Evolutionary conservation across 2,329 filamentous ascomycete genomes (phyloP), one percentile per base, ranked within the genome.

Genomic region (Penicillium polonicum): DNA sequence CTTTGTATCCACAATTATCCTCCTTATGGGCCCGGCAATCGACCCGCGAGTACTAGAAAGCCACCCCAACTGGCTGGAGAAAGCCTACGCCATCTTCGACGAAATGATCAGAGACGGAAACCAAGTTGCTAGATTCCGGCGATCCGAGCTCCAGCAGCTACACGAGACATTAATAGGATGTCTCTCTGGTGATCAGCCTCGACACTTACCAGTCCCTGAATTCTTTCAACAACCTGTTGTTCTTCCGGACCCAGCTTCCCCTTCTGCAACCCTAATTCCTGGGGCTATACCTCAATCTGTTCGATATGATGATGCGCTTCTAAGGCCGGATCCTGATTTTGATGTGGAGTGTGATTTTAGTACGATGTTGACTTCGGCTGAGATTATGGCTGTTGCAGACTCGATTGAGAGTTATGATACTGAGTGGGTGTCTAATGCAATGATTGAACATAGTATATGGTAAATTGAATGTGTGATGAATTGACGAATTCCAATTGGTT

Each of bases 81-180:
- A 76, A 38, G 74, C 78, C 0, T 77, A 78, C 39, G 53, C 61
- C 0, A 74, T 82, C 6, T 72, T 83, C 4, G 77, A 80, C 27
- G 79, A 80, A 13, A 81, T 83, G 70, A 70, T 77, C 8, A 69
- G 71, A 0, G 74, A 74, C 35, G 80, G 80, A 0, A 82, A 82
- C 45, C 68, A 75, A 1, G 74, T 82, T 10, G 81, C 81, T 0
- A 70, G 70, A 6, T 78, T 78, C 38, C 73, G 77, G 12, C 72
- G 76, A 43, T 71, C 71, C 1, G 81, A 83, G 58, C 68, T 83
- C 1, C 73, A 78, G 35, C 78, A 80, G 46, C 52, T 71, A 17
- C 60, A 63, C 25, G 71, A 77, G n/a, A 57, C 55, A 23, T 67
- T 82, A 0, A 27, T 70, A n/a, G 62, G 61, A 31, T 68, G 66